These are phyloP conservation scores for Chrysosporium keratinophilum DNA, from an alignment of 2,329 filamentous ascomycete genomes.

Conservation along the genomic window DNA sequence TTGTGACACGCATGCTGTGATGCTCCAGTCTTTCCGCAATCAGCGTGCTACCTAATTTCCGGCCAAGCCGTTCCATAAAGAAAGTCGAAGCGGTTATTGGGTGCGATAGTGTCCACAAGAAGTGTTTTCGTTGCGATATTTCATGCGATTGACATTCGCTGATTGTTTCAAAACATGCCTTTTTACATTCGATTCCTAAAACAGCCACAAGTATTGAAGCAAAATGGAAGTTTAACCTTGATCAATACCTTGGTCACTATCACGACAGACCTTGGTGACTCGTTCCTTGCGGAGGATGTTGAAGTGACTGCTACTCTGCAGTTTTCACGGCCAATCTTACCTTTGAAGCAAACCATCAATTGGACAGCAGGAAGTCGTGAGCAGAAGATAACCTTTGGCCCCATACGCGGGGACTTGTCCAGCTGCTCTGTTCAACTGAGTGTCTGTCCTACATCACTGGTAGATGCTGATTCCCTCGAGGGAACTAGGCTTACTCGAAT, in stretches of 20 bases:
- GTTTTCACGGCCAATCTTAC: neutral
- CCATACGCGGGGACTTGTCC: slow-evolving; percentile 5
- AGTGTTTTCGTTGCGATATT: neutral
- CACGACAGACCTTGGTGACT: slow-evolving; percentile 59
- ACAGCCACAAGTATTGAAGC: slow-evolving; percentile 41
- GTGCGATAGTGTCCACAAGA: too few relatives aligned
- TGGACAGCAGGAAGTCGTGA: slow-evolving; percentile 39
- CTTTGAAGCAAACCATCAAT: slow-evolving; percentile 25
- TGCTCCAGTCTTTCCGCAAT: too few relatives aligned
- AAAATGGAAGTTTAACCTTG: slow-evolving; percentile 20
- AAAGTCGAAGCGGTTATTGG: too few relatives aligned
- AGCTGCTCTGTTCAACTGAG: slow-evolving; percentile 4
- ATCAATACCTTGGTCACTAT: slow-evolving; percentile 50
- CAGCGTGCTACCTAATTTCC: too few relatives aligned
- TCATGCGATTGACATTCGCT: neutral
- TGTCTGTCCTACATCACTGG: neutral
- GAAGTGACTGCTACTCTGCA: slow-evolving; percentile 35
- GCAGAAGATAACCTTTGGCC: slow-evolving; percentile 34
- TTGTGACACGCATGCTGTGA: too few relatives aligned
- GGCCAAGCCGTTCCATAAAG: too few relatives aligned
- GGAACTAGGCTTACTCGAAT: slow-evolving; percentile 34
- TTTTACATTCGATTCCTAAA: slow-evolving; percentile 61
- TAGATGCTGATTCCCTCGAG: slow-evolving; percentile 20
- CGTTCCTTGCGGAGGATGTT: slow-evolving; percentile 45
- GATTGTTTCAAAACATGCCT: slow-evolving; percentile 34